These are phyloP conservation scores for Combretum micranthum DNA, from an alignment of 345 rosid species.

Conservation along the genomic window DNA sequence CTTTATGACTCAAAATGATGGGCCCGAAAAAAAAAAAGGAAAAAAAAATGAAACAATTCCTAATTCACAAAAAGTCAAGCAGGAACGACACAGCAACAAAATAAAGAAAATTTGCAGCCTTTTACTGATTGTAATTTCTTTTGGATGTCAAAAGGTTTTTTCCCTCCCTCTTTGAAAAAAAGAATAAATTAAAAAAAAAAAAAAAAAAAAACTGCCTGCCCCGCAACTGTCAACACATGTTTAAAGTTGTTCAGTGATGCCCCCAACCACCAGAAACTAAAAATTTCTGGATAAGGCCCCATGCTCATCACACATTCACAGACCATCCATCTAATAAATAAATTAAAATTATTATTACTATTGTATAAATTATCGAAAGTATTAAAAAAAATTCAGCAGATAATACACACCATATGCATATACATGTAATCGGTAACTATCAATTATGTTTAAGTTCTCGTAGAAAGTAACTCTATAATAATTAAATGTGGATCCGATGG, in stretches of 20 bases:
- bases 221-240: conserved; percentile 6
- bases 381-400: no score
- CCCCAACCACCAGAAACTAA: neutral
- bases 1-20: conserved; percentile 5
- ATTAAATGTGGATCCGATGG: no score
- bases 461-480: no score
- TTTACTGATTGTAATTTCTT: neutral
- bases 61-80: conserved; percentile 14
- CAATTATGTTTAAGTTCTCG: no score
- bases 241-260: neutral
- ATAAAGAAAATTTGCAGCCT: neutral
- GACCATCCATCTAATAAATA: no score
- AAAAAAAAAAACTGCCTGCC: neutral
- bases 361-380: no score
- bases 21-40: no score
- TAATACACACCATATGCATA: no score
- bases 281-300: neutral
- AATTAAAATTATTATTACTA: no score
- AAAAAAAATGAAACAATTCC: neutral
- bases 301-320: neutral
- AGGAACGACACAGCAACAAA: conserved; percentile 6
- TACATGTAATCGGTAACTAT: no score
- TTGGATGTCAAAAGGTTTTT: no score
- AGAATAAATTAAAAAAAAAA: conserved; percentile 5
- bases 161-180: no score